Evolutionary conservation across 192 early-diverging fungal species (phyloP).

Genomic region (Coemansia sp.): DNA sequence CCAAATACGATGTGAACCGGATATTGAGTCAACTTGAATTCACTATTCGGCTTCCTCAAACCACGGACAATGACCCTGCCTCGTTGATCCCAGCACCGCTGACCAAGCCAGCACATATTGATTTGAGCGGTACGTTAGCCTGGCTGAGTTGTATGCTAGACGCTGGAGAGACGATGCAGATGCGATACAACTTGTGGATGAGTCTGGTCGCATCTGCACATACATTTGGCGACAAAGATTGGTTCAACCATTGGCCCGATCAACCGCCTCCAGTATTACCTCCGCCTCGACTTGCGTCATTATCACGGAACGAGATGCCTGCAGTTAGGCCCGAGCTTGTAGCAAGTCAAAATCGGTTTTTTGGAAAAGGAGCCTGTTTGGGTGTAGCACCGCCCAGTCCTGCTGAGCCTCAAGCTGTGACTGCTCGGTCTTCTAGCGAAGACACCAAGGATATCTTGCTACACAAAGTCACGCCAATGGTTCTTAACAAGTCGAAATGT

Average conservation of each 20-base stretch:
- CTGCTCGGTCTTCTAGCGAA: background rate
- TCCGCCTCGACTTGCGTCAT: background rate
- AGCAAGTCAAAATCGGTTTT: background rate
- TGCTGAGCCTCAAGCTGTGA: background rate
- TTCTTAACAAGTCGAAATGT: background rate
- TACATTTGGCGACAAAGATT: background rate
- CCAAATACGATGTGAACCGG: conserved; percentile 38
- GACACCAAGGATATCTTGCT: background rate
- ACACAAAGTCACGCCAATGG: background rate
- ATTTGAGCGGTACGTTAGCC: conserved; percentile 34
- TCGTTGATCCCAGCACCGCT: background rate
- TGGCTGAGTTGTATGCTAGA: conserved; percentile 28
- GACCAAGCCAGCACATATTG: background rate
- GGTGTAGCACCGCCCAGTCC: background rate
- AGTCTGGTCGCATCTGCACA: conserved; percentile 29
- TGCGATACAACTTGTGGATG: conserved; percentile 38
- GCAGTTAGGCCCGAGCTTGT: background rate
- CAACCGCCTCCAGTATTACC: conserved; percentile 12
- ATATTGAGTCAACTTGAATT: conserved; percentile 37
- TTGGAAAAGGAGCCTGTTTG: background rate
- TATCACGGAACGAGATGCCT: background rate
- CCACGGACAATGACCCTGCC: background rate
- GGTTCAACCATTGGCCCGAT: conserved; percentile 37
- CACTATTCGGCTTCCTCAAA: conserved; percentile 3
- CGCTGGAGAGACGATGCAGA: conserved; percentile 30